Evolutionary conservation across 2,329 filamentous ascomycete species (phyloP), one percentile per base, ranked within the genome.

Genomic region (Coniochaeta ligniaria): DNA sequence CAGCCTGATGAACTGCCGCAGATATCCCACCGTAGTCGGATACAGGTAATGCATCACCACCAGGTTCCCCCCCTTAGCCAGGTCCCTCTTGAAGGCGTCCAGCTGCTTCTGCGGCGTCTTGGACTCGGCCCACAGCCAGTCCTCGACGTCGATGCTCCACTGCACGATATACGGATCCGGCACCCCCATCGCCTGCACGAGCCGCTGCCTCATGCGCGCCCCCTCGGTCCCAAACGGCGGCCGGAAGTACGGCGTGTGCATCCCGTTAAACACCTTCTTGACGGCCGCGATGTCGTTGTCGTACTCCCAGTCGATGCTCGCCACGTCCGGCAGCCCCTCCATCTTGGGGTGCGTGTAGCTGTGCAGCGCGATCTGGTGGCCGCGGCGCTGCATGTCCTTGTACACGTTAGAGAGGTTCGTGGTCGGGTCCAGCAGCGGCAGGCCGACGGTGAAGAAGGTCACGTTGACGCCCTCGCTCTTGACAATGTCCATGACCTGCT

Each of bases 1-100:
- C 62, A 86, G 80, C 65, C 76, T 75, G 69, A 90, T 89, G 66
- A 89, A 87, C 72, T 88, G 78, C 58, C 78, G 75, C 47, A 90
- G 77, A 69, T 89, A 88, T 61, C 75, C 72, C 16, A 90, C 86
- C 0, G 87, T 90, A 54, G 77, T 81, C 50, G 83, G 79, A 69
- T 85, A 87, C 38, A 89, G 72, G 70, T 88, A 90, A 72, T 90
- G 87, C 80, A 89, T 83, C 14, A 90, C 87, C 0, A 87, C 84
- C 57, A 90, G 73, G 65, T 78, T 79, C 1, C 87, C 87, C 1
- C 87, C 87, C 66, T 80, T 83, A 26, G 77, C 75, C 2, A 90
- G 78, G 68, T 88, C 85, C 3, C 82, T 77, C 69, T 83, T 79
- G 73, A 90, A 90, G 14, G 86, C 84, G 3, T 83, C 83, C 16